phyloP scores from a whole-genome alignment of 495 filamentous ascomycete genomes.

The Annulohypoxylon stygium region DNA sequence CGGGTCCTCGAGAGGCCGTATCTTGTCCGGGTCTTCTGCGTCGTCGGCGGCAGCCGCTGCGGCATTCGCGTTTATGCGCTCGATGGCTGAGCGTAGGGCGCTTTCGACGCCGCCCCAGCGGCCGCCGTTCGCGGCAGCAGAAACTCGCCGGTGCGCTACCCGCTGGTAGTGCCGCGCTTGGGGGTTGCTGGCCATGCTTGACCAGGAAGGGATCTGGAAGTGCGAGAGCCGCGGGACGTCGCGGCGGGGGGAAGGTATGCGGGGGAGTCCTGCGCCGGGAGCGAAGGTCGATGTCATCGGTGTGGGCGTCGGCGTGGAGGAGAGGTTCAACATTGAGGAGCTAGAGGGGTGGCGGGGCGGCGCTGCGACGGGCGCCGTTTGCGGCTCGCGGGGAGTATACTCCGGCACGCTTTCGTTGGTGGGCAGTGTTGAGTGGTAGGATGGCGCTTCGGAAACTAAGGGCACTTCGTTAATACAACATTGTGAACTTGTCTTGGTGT shows the following conservation, averaged over 20 bases:
- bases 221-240: constrained; percentile 53
- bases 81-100: constrained; percentile 44
- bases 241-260: constrained; percentile 52
- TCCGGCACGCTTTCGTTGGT: constrained; percentile 57
- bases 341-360: constrained; percentile 27
- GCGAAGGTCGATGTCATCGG: constrained; percentile 49
- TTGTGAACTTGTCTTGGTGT: not conserved
- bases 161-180: constrained; percentile 63
- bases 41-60: constrained; percentile 26
- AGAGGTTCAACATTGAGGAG: constrained; percentile 41
- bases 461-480: constrained; percentile 26
- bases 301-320: constrained; percentile 32
- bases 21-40: constrained; percentile 33
- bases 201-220: constrained; percentile 62
- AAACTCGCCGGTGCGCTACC: constrained; percentile 62
- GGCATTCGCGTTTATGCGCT: constrained; percentile 37
- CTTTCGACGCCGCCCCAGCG: constrained; percentile 42
- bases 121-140: constrained; percentile 41
- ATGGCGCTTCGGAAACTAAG: constrained; percentile 62
- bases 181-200: constrained; percentile 58
- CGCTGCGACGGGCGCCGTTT: constrained; percentile 20
- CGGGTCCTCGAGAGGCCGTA: constrained; percentile 66
- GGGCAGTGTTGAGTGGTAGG: constrained; percentile 59
- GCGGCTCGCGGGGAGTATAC: constrained; percentile 56
- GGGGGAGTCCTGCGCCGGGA: constrained; percentile 54